Evolutionary conservation across 768 basidiomycete species (phyloP).

Genomic region (Lentinula detonsa): DNA sequence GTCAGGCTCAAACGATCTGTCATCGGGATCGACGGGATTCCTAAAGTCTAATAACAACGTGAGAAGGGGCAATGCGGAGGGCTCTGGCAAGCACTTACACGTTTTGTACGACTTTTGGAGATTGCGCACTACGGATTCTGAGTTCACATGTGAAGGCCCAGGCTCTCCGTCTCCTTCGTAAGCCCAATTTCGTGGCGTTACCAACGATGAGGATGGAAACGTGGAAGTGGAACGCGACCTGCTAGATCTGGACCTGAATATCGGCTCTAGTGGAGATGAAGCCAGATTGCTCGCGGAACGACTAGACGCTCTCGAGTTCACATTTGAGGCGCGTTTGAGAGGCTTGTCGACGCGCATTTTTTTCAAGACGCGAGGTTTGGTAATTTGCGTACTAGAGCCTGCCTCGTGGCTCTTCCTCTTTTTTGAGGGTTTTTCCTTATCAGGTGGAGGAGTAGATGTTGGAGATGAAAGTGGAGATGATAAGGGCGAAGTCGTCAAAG

Average conservation of each 20-base stretch:
- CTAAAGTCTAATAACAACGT: constrained; percentile 50
- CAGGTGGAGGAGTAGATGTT: background rate
- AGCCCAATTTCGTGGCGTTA: constrained; percentile 43
- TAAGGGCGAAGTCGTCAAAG: background rate
- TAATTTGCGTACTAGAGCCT: background rate
- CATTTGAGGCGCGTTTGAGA: constrained; percentile 27
- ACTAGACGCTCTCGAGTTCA: constrained; percentile 32
- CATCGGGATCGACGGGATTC: constrained; percentile 57
- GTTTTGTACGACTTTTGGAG: constrained; percentile 65
- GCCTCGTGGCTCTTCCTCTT: constrained; percentile 6
- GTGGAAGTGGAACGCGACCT: constrained; percentile 63
- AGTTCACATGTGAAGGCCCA: constrained; percentile 50
- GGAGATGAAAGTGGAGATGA: constrained; percentile 5
- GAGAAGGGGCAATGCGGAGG: background rate
- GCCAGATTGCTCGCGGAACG: constrained; percentile 31
- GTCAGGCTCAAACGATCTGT: constrained; percentile 58
- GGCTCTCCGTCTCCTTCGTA: constrained; percentile 45
- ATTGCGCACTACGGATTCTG: constrained; percentile 54
- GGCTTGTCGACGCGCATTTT: constrained; percentile 10
- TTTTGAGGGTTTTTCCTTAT: background rate
- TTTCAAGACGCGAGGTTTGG: background rate
- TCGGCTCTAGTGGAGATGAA: constrained; percentile 47
- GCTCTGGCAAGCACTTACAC: constrained; percentile 38
- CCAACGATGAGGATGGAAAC: constrained; percentile 30
- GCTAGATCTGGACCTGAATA: constrained; percentile 46